Evolutionary conservation across 2,329 filamentous ascomycete species (phyloP), one percentile per base, ranked within the genome.

Genomic region (Eutypa lata): DNA sequence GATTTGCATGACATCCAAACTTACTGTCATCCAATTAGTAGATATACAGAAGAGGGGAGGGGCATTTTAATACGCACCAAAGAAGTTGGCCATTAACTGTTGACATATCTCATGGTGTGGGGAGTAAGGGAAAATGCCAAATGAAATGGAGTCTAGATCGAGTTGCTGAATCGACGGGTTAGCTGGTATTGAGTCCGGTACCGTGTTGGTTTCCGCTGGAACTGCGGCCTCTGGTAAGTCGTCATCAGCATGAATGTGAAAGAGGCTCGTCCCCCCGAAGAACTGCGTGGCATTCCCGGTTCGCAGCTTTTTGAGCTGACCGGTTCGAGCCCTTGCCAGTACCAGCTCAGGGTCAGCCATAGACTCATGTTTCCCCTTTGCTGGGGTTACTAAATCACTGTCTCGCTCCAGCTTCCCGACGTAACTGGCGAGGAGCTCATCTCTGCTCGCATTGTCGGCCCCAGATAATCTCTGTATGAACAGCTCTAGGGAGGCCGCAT

Each of bases 261-360:
- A 75, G 18, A 76, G 68, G 55, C 76, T 78, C 16, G 76, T 78
- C 16, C 74, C 70, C 7, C 76, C 76, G 61, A 76, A 79, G 63
- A 78, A 79, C 53, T 77, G 74, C 3, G 73, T 65, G 6, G 71
- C 68, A 38, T 70, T 73, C 18, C 73, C 71, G 38, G 69, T 68
- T 47, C 63, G 61, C 7, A 66, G 62, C 53, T 68, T 71, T 33
- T 70, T 67, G 47, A 75, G 64, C 18, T 73, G 71, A 4, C 75
- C 70, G 22, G 72, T 63, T 24, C 65, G 59, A 13, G 64, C 62
- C 11, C 65, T 61, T 21, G 64, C 65, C n/a, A 68, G 54, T 19
- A 67, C 60, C n/a, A 59, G 53, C 18, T 59, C 56, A 14, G 59
- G 52, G 42, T 59, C 50, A 14, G 54, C 58, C 24, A 47, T 54